These are phyloP conservation scores for Turritis glabra DNA, from an alignment of 345 rosid species.

Conservation along the genomic window DNA sequence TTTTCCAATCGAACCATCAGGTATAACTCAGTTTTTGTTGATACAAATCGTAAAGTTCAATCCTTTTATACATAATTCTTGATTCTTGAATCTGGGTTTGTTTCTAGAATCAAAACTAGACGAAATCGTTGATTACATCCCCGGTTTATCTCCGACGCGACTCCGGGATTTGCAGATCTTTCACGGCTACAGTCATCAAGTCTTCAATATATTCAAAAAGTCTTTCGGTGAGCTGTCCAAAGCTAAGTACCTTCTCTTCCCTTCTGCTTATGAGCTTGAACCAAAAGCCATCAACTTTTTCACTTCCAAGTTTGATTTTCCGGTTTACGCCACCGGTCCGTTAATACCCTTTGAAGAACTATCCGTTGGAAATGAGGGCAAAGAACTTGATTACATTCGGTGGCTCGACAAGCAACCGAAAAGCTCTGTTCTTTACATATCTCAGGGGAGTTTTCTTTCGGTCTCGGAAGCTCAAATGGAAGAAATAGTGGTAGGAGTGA, in stretches of 20 bases:
- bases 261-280: constrained; percentile 57
- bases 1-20: constrained; percentile 35
- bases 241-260: constrained; percentile 61
- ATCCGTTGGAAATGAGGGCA: neutral
- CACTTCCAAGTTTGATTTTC: constrained; percentile 26
- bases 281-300: constrained; percentile 41
- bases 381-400: constrained; percentile 14
- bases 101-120: constrained; percentile 30
- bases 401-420: constrained; percentile 49
- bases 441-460: constrained; percentile 48
- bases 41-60: neutral
- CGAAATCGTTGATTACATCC: constrained; percentile 44
- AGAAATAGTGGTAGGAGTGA: constrained; percentile 45
- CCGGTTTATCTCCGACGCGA: constrained; percentile 39
- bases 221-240: constrained; percentile 37
- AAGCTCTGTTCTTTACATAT: constrained; percentile 47
- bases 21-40: constrained; percentile 1
- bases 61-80: neutral
- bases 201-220: constrained; percentile 15
- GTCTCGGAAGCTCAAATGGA: constrained; percentile 42
- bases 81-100: neutral
- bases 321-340: constrained; percentile 49
- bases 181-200: constrained; percentile 21
- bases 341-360: constrained; percentile 43
- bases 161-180: constrained; percentile 41